Conservation (phyloP, 2,329 filamentous ascomycete genomes). For the Drechslera avenae region DNA sequence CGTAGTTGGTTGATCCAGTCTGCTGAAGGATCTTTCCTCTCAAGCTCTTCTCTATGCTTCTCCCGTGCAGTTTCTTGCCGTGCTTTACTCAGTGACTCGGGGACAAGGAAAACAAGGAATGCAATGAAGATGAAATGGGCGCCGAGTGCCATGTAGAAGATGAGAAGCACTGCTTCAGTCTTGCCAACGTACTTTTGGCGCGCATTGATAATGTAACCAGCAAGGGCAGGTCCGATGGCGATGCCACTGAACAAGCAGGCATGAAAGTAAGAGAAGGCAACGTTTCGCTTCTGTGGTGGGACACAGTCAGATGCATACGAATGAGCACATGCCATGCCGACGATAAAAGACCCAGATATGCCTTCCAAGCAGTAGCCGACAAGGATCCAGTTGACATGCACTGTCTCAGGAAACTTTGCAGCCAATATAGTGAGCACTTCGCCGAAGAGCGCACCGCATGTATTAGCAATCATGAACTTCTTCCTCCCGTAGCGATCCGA, state of each 20-base stretch:
- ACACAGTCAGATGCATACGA: slow-evolving; percentile 93
- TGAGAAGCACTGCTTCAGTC: slow-evolving; percentile 74
- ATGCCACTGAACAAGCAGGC: slow-evolving; percentile 88
- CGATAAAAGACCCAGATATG: slow-evolving; percentile 84
- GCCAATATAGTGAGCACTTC: slow-evolving; percentile 81
- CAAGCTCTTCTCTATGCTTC: slow-evolving; percentile 60
- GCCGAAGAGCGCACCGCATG: slow-evolving; percentile 72
- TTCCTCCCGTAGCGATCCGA: slow-evolving; percentile 88
- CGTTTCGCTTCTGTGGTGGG: slow-evolving; percentile 75
- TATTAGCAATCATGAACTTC: slow-evolving; percentile 72
- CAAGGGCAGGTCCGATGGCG: slow-evolving; percentile 80
- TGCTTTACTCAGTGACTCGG: slow-evolving; percentile 80
- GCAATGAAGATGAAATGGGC: slow-evolving; percentile 76
- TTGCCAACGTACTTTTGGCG: slow-evolving; percentile 46
- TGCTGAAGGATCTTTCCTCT: slow-evolving; percentile 41
- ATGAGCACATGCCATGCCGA: slow-evolving; percentile 76
- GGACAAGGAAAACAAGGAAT: slow-evolving; percentile 72
- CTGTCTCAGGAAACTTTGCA: slow-evolving; percentile 71
- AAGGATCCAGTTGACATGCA: slow-evolving; percentile 80
- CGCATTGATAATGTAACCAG: slow-evolving; percentile 76
- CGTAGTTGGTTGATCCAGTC: slow-evolving; percentile 54
- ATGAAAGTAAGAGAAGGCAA: slow-evolving; percentile 88
- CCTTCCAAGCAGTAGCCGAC: slow-evolving; percentile 81
- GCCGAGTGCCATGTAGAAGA: slow-evolving; percentile 80
- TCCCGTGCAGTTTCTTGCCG: slow-evolving; percentile 73